Base-by-base conservation (phyloP, 2,329 filamentous ascomycete species). In the Neofusicoccum ribis region DNA sequence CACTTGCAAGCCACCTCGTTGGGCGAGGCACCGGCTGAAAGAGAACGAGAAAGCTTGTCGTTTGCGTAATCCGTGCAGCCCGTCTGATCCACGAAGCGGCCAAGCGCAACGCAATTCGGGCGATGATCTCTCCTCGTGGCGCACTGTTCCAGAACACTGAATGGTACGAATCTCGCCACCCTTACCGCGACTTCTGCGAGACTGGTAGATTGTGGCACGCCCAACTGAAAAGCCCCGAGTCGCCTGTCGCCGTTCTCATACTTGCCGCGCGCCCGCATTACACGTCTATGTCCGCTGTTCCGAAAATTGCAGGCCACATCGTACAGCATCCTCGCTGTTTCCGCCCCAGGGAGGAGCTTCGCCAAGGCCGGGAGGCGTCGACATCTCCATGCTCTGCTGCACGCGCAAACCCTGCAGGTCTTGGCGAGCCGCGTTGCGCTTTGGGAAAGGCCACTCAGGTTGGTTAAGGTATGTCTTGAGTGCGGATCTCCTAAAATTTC, bases 21-120 rank as follows among this genome's bases (percentile, higher is more conserved):
- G n/a, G 17, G 37, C 5, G 27, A 23, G 3, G 23, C 3, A 23
- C 23, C 23, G 23, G 3, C 52, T 58, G 37, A 58, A 58, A 58
- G 52, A 58, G 23, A 43, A 14, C 14, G 52, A 15, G 39, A 59
- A 59, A 59, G 54, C 54, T 59, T 59, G 39, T 59, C 39, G 54
- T 59, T 59, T 59, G 54, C 54, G 54, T 59, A 34, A 36, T 14
- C 36, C 20, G 17, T 27, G 46, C 46, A 49, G 46, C 46, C 46
- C 46, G 34, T 12, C 23, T 34, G 11, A 34, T 34, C 47, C 23
- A 50, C 47, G 15, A 36, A 44, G 6, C 2, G 12, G 15, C 54
- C 39, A 59, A 36, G 39, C 15, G 3, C 12, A 14, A 46, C 15
- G 23, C 15, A 12, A 8, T 44, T 12, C 52, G 20, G 37, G 3